These are phyloP conservation scores for Euphrasia arctica DNA, from an alignment of 305 asterid species.

Conservation along the genomic window DNA sequence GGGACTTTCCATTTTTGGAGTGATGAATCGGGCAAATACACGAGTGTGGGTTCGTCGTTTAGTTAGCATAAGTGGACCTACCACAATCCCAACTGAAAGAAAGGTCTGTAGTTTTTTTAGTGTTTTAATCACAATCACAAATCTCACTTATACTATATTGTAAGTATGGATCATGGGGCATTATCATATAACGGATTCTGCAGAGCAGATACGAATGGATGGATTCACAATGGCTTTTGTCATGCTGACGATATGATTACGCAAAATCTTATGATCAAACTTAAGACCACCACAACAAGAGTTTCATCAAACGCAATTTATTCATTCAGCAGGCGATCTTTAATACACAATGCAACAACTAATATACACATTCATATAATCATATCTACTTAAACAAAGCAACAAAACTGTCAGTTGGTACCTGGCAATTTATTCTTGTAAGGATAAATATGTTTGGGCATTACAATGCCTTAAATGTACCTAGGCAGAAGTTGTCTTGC, in stretches of 20 bases:
- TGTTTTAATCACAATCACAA: conserved; percentile 6
- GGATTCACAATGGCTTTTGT: too few species aligned
- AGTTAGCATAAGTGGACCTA: background rate
- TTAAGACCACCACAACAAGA: background rate
- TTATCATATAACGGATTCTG: conserved; percentile 1
- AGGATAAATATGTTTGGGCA: too few species aligned
- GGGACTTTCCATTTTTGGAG: conserved; percentile 17
- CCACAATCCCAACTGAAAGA: background rate
- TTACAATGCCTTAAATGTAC: too few species aligned
- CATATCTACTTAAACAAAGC: background rate
- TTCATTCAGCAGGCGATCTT: conserved; percentile 18
- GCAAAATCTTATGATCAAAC: background rate
- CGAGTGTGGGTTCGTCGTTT: background rate
- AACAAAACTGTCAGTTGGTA: background rate
- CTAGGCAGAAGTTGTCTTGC: too few species aligned
- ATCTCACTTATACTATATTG: background rate
- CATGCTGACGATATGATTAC: background rate
- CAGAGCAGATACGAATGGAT: conserved; percentile 1
- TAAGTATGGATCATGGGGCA: background rate
- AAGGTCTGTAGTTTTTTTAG: background rate
- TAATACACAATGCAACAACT: conserved; percentile 21
- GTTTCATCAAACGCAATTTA: too few species aligned
- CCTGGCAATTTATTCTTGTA: background rate
- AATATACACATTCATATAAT: background rate
- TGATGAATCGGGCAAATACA: conserved; percentile 6